These are phyloP conservation scores for Pseudogymnoascus sp. DNA, from an alignment of 2,329 filamentous ascomycete genomes.

Conservation along the genomic window DNA sequence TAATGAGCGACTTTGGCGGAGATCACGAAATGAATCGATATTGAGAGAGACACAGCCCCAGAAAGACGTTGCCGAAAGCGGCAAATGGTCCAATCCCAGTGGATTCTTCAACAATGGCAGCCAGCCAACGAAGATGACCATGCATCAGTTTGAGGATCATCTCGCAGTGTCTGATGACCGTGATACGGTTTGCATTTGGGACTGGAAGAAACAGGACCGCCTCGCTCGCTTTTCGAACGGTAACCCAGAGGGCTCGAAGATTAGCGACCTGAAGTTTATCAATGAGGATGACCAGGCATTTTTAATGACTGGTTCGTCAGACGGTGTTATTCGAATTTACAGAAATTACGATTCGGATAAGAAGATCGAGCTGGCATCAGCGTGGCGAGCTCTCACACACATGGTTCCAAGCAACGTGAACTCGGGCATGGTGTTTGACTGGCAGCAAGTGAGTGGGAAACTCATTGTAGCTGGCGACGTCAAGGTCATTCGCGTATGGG, in stretches of 20 bases:
- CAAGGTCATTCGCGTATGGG: conserved; percentile 92
- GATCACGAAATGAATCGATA: conserved; percentile 86
- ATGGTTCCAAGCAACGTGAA: conserved; percentile 91
- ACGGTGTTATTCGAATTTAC: conserved; percentile 89
- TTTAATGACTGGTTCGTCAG: conserved; percentile 88
- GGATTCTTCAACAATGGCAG: conserved; percentile 82
- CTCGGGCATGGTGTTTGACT: conserved; percentile 93
- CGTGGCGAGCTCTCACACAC: conserved; percentile 87
- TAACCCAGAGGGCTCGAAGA: conserved; percentile 82
- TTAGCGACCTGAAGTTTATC: conserved; percentile 93
- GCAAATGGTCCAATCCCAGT: conserved; percentile 76
- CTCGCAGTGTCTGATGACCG: conserved; percentile 87
- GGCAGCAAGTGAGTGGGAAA: conserved; percentile 95
- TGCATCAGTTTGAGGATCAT: conserved; percentile 97
- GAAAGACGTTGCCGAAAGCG: conserved; percentile 76
- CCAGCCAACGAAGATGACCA: conserved; percentile 86
- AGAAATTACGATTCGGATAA: conserved; percentile 76
- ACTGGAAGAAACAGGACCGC: conserved; percentile 71
- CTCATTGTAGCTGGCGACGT: conserved; percentile 95
- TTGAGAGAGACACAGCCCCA: conserved; percentile 87
- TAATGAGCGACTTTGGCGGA: conserved; percentile 86
- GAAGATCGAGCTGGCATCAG: conserved; percentile 74
- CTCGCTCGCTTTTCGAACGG: conserved; percentile 87
- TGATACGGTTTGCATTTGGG: conserved; percentile 86
- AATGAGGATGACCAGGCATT: conserved; percentile 97